phyloP scores from a whole-genome alignment of 306 rosid genomes.

The Pterocarpus macrocarpus region DNA sequence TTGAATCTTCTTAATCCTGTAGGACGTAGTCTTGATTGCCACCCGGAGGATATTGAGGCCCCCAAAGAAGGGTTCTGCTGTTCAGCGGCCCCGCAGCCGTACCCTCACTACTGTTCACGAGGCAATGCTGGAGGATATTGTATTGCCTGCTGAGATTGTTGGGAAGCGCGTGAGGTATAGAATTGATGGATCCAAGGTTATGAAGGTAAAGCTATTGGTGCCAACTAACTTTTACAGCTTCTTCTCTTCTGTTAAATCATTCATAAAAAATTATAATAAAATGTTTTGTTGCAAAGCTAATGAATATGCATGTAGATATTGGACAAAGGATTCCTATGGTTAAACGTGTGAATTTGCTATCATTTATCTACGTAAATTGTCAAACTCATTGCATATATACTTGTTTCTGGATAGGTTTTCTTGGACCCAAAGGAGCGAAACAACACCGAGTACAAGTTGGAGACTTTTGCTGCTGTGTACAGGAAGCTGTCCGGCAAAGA shows the following conservation, averaged over 20 bases:
- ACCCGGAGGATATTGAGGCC: constrained; percentile 93
- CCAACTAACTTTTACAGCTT: not conserved
- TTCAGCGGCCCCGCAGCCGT: constrained; percentile 81
- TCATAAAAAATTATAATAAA: not conserved
- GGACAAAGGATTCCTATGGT: not conserved
- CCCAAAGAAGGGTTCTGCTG: constrained; percentile 93
- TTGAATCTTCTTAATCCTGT: not conserved
- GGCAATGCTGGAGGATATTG: constrained; percentile 86
- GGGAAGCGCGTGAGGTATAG: constrained; percentile 85
- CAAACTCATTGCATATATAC: not conserved
- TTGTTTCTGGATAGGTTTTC: constrained; percentile 59
- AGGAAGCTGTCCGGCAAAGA: constrained; percentile 92
- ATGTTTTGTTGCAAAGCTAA: no score
- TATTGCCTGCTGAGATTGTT: constrained; percentile 89
- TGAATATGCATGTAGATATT: not conserved
- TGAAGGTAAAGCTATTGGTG: constrained; percentile 65
- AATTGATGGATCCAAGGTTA: constrained; percentile 83
- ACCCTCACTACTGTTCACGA: constrained; percentile 95
- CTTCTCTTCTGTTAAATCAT: not conserved
- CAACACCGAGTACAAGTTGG: constrained; percentile 93
- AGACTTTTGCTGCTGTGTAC: constrained; percentile 85
- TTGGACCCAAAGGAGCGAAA: constrained; percentile 91
- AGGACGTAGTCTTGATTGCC: constrained; percentile 91
- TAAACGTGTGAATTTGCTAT: not conserved
- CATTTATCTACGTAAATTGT: not conserved